Base-by-base conservation (phyloP, 306 rosid genomes). In the Cajanus cajan region DNA sequence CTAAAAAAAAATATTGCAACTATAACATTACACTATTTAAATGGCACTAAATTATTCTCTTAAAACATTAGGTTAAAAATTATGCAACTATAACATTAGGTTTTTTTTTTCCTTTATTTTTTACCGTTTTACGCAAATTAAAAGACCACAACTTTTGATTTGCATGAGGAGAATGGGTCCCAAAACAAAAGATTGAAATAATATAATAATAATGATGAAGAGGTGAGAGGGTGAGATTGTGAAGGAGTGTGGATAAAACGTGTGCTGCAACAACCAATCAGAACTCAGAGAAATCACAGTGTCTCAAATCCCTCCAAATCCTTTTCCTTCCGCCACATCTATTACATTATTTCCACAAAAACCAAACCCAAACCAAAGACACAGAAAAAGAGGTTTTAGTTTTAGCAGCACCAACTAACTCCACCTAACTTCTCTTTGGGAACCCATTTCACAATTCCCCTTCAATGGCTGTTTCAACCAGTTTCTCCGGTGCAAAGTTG, bases 221-320 rank as follows among this genome's bases (percentile, higher is more conserved):
- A 5, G 3, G 9, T 4, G 0, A 19, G 15, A 13, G 44, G 59
- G 43, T 15, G 41, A 74, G 84, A 80, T 25, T 31, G 36, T 8
- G 44, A 86, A 65, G 22, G 92, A 84, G 91, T 88, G 94, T 89
- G 97, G 98, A 93, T 93, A 91, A 90, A 93, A 86, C 93, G 92
- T 71, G 97, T 36, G 5, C 36, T 77, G 68, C 68, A 80, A 39
- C 83, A 51, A 16, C 98, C 97, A 93, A 93, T 93, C 85, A 87
- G 85, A 86, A 25, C 24, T n/a, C 86, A 67, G 2, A 88, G 90
- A 88, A 87, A 91, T 91, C 97, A 75, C 73, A 82, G 78, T 45
- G 72, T 28, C 55, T 79, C 40, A 16, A 47, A 73, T 73, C 72
- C 72, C 4, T 82, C 63, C 84, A 75, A 68, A 75, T 76, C 19